Conservation (phyloP, 768 basidiomycete genomes). For the Nevesoporus exiguus region DNA sequence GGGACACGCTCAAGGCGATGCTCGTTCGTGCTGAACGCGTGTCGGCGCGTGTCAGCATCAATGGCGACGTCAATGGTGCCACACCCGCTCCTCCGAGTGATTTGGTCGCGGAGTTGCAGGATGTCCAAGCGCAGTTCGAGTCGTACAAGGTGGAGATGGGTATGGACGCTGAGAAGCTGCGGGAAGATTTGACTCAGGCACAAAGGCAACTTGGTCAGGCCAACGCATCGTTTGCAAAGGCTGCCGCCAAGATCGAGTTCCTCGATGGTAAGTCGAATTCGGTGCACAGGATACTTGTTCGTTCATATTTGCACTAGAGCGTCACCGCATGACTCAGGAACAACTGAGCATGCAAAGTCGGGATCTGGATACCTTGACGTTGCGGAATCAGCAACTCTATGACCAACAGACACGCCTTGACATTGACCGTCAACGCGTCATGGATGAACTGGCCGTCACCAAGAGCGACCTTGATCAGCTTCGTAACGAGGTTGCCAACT, state of each 20-base stretch:
- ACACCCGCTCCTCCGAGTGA: constrained; percentile 32
- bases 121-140: constrained; percentile 79
- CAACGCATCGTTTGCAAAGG: constrained; percentile 70
- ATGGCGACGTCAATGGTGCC: constrained; percentile 34
- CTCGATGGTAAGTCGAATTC: constrained; percentile 54
- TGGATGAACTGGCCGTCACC: constrained; percentile 60
- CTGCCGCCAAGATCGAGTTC: constrained; percentile 78
- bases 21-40: constrained; percentile 49
- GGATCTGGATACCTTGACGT: constrained; percentile 63
- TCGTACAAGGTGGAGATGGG: constrained; percentile 78
- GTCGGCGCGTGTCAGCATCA: constrained; percentile 18
- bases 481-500: constrained; percentile 81
- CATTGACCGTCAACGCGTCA: constrained; percentile 65
- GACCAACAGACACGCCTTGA: constrained; percentile 74
- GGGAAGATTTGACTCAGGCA: constrained; percentile 63
- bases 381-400: constrained; percentile 68
- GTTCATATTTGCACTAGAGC: constrained; percentile 43
- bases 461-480: constrained; percentile 68
- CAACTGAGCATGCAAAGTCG: constrained; percentile 57
- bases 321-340: constrained; percentile 68
- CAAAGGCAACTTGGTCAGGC: constrained; percentile 68
- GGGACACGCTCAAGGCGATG: constrained; percentile 80
- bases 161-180: constrained; percentile 64
- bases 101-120: constrained; percentile 57
- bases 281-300: not conserved